Evolutionary conservation across 495 filamentous ascomycete species (phyloP), one percentile per base, ranked within the genome.

Genomic region (Aspergillus hancockii): DNA sequence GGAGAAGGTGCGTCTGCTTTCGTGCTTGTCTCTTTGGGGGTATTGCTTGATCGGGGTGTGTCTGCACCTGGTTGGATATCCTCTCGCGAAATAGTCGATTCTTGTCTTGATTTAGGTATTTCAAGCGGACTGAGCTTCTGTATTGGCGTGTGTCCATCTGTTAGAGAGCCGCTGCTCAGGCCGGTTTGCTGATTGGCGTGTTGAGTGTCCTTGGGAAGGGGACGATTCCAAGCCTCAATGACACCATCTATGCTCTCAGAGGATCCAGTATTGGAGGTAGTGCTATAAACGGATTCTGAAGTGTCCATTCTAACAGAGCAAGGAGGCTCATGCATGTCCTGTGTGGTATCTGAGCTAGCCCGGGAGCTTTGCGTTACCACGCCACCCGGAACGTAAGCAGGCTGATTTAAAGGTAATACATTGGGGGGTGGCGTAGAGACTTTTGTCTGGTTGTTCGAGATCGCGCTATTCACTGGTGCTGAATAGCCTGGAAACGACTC

Each of bases 191-290:
- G 49, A 23, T 14, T 36, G n/a, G 53, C 32, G 5, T 25, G 38
- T 51, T 61, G 64, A 6, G 54, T 32, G 2, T 66, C 55, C 34
- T 70, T 58, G 0, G 68, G 63, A 18, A 73, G 31, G n/a, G 70
- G 75, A 0, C 61, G 65, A 47, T 62, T 71, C 76, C 74, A 79
- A 28, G 75, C 73, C 55, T 76, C 71, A 40, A 79, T 80, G 38
- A 80, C 67, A 55, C 71, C 67, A 40, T 78, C 75, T 49, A 79
- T 80, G 18, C 67, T 78, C 22, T 76, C 71, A 18, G 74, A 69
- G 41, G 62, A 65, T 8, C 60, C 68, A 23, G 53, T 57, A 7
- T 59, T 58, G 23, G 70, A 71, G 10, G 61, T 54, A 18, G 52
- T 54, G 49, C 66, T 68, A 13, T 58, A 46, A 30, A 47, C 54